Base-by-base conservation (phyloP, 2,329 filamentous ascomycete genomes). In the Bipolaris oryzae region DNA sequence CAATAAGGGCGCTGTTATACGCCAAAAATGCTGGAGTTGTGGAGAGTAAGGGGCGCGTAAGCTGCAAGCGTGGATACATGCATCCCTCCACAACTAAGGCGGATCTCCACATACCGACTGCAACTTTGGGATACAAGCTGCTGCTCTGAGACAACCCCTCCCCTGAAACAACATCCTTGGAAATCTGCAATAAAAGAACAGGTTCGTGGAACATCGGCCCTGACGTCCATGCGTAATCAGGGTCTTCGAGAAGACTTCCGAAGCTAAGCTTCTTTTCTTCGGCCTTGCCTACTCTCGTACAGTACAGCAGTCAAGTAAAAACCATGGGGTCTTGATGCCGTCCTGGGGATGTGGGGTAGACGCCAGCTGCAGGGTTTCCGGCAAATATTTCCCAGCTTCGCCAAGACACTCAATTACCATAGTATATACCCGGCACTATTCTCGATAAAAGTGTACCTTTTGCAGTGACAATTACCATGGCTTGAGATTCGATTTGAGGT, bases 181-280 rank as follows among this genome's bases (percentile, higher is more conserved):
- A 23, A 58, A 46, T 35, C 46, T 57, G 53, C 49, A 60, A 55
- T 66, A 72, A 67, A 51, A 35, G 49, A 44, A 55, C 53, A 62
- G 62, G 66, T 68, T 70, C 55, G 45, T 63, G 68, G 67, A 69
- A 56, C 52, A 46, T 45, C 70, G 70, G 70, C 56, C 69, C 68
- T 69, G 46, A 53, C 45, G 56, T 53, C 68, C 63, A 62, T 50
- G 38, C 39, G 53, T 41, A 57, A 57, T 50, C 52, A 61, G 58
- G 53, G 60, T 56, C 55, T 68, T 70, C 67, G 65, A 69, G 68
- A 70, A 71, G 62, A 52, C 56, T 69, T 68, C 62, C 58, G 37
- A 50, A 50, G 35, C 25, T 39, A 64, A 64, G 62, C 62, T 58
- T 43, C n/a, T 21, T 66, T 51, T 59, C 55, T 50, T 48, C 33